Evolutionary conservation across 2,329 filamentous ascomycete species (phyloP), one percentile per base, ranked within the genome.

Genomic region (Talaromyces funiculosus): DNA sequence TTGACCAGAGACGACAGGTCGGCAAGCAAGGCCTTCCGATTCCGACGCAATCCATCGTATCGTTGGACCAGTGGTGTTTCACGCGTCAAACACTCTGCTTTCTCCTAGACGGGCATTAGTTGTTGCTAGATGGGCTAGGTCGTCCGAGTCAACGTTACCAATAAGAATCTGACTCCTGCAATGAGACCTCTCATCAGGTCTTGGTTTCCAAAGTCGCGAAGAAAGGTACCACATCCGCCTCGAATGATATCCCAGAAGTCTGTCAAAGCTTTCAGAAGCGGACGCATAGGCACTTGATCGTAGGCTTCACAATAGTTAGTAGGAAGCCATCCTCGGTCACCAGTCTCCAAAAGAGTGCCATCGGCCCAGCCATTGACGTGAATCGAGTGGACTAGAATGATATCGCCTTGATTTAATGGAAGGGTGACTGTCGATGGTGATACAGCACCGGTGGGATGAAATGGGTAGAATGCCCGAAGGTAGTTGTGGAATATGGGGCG

Each of bases 281-380:
- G 92, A 59, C 87, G 85, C 82, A 97, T 92, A 64, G 92, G 87
- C 22, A 91, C 85, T 49, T 93, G 91, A 66, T 97, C 90, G 73
- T 97, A 99, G 9, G 90, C 84, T 72, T 97, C 92, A 79, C 94
- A 99, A 74, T 97, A 99, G 75, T 99, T 99, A 8, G 94, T 99
- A 2, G 94, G 94, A 62, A 99, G 80, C 94, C 94, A 99, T 64
- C 94, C 94, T 67, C 94, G 84, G 55, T 89, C 89, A 26, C 93
- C 93, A 2, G 92, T 90, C 24, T 88, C 84, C 63, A 99, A 78
- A 42, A 97, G 80, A 0, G 94, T 99, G 56, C 94, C 94, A 73
- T 99, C 94, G 33, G 94, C 94, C 94, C 94, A 99, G 67, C 94
- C 94, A 78, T 97, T 99, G 63, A 91, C 94, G 75, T 99, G 94